phyloP scores from a whole-genome alignment of 345 rosid genomes.

The Eucalyptus dawsonii region DNA sequence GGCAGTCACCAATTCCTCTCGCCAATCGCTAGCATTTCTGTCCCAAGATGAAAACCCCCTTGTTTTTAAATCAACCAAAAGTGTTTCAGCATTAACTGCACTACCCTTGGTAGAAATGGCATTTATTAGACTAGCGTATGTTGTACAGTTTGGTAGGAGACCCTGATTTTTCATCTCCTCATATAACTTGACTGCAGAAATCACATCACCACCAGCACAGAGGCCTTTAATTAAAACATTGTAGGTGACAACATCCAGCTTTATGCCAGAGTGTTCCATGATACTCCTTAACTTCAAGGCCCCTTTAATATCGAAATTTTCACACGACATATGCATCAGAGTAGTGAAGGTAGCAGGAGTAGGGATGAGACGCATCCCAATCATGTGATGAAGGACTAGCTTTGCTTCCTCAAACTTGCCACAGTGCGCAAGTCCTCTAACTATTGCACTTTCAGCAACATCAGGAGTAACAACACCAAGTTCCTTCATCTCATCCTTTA shows the following conservation, averaged over 20 bases:
- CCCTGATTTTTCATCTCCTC: constrained; percentile 62
- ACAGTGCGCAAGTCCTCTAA: constrained; percentile 73
- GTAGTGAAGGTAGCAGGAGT: constrained; percentile 72
- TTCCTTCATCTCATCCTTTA: constrained; percentile 63
- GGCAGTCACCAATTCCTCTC: constrained; percentile 24
- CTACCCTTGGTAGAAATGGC: constrained; percentile 16
- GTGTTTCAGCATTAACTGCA: constrained; percentile 13
- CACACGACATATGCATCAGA: constrained; percentile 54
- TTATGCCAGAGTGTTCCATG: constrained; percentile 45
- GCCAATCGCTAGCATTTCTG: constrained; percentile 15
- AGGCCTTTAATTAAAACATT: constrained; percentile 69
- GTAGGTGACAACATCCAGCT: constrained; percentile 55
- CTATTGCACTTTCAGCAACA: constrained; percentile 80
- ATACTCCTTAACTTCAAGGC: constrained; percentile 39
- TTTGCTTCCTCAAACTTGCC: constrained; percentile 74
- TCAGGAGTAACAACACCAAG: constrained; percentile 20
- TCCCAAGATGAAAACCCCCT: constrained; percentile 42
- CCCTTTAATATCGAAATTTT: constrained; percentile 29
- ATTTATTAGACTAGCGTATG: constrained; percentile 43
- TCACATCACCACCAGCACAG: constrained; percentile 42
- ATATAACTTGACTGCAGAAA: constrained; percentile 42
- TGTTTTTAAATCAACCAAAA: constrained; percentile 46
- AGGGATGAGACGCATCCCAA: constrained; percentile 40
- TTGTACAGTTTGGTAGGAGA: constrained; percentile 54
- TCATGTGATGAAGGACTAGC: constrained; percentile 48